Conservation (phyloP, 805 yeast genomes). For the Teunomyces tritomae region DNA sequence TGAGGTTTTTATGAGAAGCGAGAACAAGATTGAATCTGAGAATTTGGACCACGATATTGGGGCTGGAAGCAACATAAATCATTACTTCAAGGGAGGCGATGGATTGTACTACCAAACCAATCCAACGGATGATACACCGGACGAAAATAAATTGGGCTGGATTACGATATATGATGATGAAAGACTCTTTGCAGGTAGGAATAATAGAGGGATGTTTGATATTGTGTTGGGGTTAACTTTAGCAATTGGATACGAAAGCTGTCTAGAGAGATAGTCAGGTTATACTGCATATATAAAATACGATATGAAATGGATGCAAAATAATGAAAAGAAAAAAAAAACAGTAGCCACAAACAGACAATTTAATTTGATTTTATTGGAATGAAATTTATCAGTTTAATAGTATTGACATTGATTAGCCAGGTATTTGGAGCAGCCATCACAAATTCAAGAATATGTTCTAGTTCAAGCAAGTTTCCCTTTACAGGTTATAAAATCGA, state of each 20-base stretch:
- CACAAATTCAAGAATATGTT: slow-evolving; percentile 7
- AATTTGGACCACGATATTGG: slow-evolving; percentile 21
- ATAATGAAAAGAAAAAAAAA: background rate
- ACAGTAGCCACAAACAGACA: background rate
- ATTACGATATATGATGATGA: slow-evolving; percentile 54
- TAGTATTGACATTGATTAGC: background rate
- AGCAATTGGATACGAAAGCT: slow-evolving; percentile 47
- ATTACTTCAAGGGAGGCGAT: slow-evolving; percentile 50
- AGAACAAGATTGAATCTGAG: background rate
- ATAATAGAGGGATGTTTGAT: slow-evolving; percentile 50
- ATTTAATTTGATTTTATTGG: background rate
- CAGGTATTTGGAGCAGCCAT: background rate
- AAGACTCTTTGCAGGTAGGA: slow-evolving; percentile 17
- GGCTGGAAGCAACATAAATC: slow-evolving; percentile 22
- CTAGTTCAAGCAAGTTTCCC: slow-evolving; percentile 6
- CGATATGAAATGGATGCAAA: slow-evolving; percentile 1
- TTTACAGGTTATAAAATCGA: slow-evolving; percentile 30
- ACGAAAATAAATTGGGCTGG: slow-evolving; percentile 63
- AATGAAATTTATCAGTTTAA: background rate
- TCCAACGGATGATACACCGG: slow-evolving; percentile 61
- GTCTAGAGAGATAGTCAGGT: background rate
- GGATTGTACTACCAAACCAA: slow-evolving; percentile 45
- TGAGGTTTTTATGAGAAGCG: background rate
- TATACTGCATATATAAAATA: background rate
- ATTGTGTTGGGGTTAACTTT: slow-evolving; percentile 50